These are phyloP conservation scores for Pinus albicaulis DNA, from an alignment of 75 land plant genomes.

Conservation along the genomic window DNA sequence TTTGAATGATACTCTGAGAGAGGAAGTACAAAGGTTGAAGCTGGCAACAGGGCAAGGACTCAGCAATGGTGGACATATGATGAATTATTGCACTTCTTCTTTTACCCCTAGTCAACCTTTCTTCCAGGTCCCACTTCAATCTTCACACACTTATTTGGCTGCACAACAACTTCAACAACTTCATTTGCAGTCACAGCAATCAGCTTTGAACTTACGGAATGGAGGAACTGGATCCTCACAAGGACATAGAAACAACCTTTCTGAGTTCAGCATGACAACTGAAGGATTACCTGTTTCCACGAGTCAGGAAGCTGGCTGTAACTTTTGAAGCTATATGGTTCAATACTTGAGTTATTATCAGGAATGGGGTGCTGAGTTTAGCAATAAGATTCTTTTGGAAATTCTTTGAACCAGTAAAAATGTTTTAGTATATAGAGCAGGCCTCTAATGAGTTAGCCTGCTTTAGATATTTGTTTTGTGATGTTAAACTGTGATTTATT, in stretches of 20 bases:
- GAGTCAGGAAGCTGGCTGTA: constrained; percentile 10
- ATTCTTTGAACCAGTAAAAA: constrained; percentile 8
- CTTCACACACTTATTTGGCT: constrained; percentile 41
- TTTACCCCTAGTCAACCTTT: constrained; percentile 31
- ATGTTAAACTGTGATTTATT: not conserved
- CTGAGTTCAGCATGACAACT: constrained; percentile 7
- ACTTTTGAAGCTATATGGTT: not conserved
- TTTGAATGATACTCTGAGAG: constrained; percentile 86
- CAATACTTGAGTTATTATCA: not conserved
- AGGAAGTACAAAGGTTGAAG: constrained; percentile 92
- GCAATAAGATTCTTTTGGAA: constrained; percentile 1
- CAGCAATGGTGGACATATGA: constrained; percentile 41
- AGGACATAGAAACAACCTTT: constrained; percentile 5
- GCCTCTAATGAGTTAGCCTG: constrained; percentile 9
- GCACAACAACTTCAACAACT: constrained; percentile 89
- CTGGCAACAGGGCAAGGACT: constrained; percentile 70
- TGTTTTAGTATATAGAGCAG: not conserved
- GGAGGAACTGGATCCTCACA: constrained; percentile 9
- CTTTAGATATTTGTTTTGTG: constrained; percentile 5
- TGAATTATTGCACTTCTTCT: constrained; percentile 39
- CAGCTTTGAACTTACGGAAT: constrained; percentile 5
- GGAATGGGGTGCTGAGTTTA: not conserved
- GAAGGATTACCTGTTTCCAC: constrained; percentile 10
- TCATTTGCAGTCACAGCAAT: constrained; percentile 58
- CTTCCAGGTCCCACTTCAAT: constrained; percentile 39